Percentiles rank a stretch among this genome's conserved stretches.
Conservation (phyloP, 305 asterid species). For the Withania somnifera region DNA sequence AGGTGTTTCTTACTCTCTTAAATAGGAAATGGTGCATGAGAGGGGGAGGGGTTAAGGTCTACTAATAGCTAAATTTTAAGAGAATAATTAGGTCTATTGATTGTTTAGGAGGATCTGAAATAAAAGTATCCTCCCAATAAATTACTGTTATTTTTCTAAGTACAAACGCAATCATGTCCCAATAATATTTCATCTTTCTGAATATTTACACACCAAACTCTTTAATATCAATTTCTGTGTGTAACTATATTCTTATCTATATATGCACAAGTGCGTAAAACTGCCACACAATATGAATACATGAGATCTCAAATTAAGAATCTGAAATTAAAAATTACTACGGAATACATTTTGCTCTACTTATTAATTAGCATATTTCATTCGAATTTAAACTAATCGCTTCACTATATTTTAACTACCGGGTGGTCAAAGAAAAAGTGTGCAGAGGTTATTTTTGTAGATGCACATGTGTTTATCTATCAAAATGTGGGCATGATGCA, state of each 20-base stretch:
- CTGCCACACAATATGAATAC: neutral
- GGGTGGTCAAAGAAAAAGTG: neutral
- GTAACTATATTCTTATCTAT: neutral
- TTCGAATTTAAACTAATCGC: neutral
- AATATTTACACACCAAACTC: slow-evolving; percentile 8
- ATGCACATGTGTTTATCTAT: neutral
- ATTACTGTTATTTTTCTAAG: slow-evolving; percentile 16
- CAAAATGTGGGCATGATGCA: slow-evolving; percentile 7
- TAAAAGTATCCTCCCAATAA: neutral
- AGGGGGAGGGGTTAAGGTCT: neutral
- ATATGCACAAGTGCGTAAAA: neutral
- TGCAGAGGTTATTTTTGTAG: neutral
- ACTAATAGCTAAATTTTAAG: neutral
- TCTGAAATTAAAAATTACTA: neutral
- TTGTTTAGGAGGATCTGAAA: neutral
- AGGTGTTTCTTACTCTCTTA: neutral
- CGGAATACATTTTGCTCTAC: neutral
- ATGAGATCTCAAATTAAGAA: neutral
- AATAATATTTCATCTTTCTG: slow-evolving; percentile 39
- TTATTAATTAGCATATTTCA: neutral
- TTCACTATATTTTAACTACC: neutral
- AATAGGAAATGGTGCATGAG: neutral
- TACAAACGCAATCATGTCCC: slow-evolving; percentile 64
- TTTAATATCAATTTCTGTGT: neutral
- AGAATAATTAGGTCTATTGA: neutral